A percentile compares a stretch with the other conserved stretches of the same genome.
Conservation (phyloP, 768 basidiomycete species). For the Boletales sp. region DNA sequence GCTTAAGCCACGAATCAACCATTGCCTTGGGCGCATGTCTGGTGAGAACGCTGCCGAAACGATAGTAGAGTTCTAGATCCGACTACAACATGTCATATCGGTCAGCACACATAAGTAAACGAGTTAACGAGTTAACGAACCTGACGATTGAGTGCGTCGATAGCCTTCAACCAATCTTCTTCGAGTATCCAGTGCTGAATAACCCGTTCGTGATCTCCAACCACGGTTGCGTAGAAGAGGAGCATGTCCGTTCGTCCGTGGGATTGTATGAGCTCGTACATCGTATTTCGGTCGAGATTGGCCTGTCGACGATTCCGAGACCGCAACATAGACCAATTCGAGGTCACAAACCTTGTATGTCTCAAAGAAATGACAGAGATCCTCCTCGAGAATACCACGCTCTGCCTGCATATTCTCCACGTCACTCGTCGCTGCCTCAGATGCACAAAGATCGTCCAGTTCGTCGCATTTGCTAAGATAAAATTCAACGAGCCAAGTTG, state of each 20-base stretch:
- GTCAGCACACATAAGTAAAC: neutral
- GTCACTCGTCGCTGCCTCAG: slow-evolving; percentile 77
- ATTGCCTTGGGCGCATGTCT: slow-evolving; percentile 84
- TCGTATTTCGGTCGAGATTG: slow-evolving; percentile 79
- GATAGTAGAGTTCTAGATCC: slow-evolving; percentile 88
- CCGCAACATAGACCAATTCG: neutral
- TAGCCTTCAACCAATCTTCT: slow-evolving; percentile 88
- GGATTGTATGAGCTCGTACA: slow-evolving; percentile 90
- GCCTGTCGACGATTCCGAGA: slow-evolving; percentile 41
- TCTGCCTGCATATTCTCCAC: slow-evolving; percentile 83
- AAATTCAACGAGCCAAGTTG: slow-evolving; percentile 97
- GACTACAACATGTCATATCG: slow-evolving; percentile 42
- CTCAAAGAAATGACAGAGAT: slow-evolving; percentile 87
- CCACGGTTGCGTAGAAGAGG: slow-evolving; percentile 78
- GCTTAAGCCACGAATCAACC: slow-evolving; percentile 89
- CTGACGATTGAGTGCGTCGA: slow-evolving; percentile 88
- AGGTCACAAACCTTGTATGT: slow-evolving; percentile 75
- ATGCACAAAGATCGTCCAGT: slow-evolving; percentile 89
- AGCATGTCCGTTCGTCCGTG: slow-evolving; percentile 94
- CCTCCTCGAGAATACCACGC: slow-evolving; percentile 82
- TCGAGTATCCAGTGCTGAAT: slow-evolving; percentile 91
- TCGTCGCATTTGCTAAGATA: slow-evolving; percentile 97
- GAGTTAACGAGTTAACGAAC: slow-evolving; percentile 34
- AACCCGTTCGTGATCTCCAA: slow-evolving; percentile 82
- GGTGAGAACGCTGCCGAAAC: slow-evolving; percentile 85